Percentiles rank a stretch among this genome's conserved stretches.
phyloP scores from a whole-genome alignment of 495 filamentous ascomycete genomes.

The Monascus purpureus region DNA sequence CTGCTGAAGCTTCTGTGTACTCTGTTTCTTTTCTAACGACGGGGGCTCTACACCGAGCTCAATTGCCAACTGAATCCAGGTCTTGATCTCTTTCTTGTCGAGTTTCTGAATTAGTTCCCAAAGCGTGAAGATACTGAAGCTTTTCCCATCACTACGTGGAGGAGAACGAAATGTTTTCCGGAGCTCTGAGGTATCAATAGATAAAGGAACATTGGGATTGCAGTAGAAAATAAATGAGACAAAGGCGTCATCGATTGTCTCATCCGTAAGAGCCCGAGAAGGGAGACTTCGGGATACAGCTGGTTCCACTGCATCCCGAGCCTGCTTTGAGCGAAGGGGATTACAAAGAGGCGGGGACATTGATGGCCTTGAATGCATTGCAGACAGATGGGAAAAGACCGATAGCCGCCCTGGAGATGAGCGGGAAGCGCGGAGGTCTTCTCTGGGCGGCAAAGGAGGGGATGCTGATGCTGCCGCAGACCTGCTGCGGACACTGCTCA shows the following conservation, averaged over 20 bases:
- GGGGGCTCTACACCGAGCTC: slow-evolving; percentile 86
- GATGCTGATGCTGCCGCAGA: slow-evolving; percentile 24
- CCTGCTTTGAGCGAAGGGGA: slow-evolving; percentile 14
- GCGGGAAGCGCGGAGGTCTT: slow-evolving; percentile 30
- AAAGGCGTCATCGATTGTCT: slow-evolving; percentile 76
- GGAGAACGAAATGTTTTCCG: slow-evolving; percentile 69
- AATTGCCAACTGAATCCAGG: slow-evolving; percentile 84
- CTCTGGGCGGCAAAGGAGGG: slow-evolving; percentile 27
- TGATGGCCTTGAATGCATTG: slow-evolving; percentile 20
- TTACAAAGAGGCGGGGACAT: slow-evolving; percentile 32
- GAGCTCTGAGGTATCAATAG: slow-evolving; percentile 60
- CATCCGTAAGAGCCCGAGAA: slow-evolving; percentile 51
- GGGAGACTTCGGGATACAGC: slow-evolving; percentile 41
- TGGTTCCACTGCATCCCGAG: slow-evolving; percentile 22
- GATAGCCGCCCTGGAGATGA: slow-evolving; percentile 27
- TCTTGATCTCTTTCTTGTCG: slow-evolving; percentile 83
- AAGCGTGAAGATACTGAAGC: slow-evolving; percentile 69
- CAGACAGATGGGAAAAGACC: slow-evolving; percentile 14
- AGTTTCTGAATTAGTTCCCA: slow-evolving; percentile 74
- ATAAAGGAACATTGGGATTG: slow-evolving; percentile 59
- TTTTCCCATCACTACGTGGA: slow-evolving; percentile 86
- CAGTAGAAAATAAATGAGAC: slow-evolving; percentile 84
- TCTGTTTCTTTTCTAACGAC: slow-evolving; percentile 71
- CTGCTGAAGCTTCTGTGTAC: slow-evolving; percentile 93
- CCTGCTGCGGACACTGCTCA: no score